phyloP scores from a whole-genome alignment of 106 monocot species.

The Dendrobium officinale region DNA sequence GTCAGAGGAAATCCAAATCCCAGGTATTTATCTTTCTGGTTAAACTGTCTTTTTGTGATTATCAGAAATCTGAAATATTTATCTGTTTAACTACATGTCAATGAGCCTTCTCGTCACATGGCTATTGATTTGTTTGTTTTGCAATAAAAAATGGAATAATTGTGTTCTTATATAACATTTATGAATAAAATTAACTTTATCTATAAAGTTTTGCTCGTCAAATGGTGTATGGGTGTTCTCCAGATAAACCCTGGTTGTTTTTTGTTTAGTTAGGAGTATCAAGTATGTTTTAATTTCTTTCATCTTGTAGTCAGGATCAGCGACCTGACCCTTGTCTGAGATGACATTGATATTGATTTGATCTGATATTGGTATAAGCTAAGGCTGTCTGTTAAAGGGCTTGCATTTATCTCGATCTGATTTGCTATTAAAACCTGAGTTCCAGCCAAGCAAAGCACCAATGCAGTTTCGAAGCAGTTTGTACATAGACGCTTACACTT shows the following conservation, averaged over 20 bases:
- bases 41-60: background rate
- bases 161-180: background rate
- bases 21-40: constrained; percentile 34
- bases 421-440: background rate
- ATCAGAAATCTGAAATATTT: background rate
- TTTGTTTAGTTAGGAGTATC: background rate
- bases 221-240: background rate
- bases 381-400: background rate
- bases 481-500: background rate
- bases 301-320: background rate
- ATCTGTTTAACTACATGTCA: background rate
- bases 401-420: background rate
- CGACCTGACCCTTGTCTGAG: background rate
- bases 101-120: background rate
- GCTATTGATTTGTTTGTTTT: background rate
- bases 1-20: constrained; percentile 97
- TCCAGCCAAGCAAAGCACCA: background rate
- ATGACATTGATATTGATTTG: background rate
- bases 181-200: background rate
- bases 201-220: background rate
- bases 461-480: background rate
- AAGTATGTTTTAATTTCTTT: background rate
- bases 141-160: background rate
- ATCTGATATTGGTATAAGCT: background rate
- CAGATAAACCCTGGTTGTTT: background rate